Base-by-base conservation (phyloP, 1,284 basidiomycete species). In the Grifola frondosa region DNA sequence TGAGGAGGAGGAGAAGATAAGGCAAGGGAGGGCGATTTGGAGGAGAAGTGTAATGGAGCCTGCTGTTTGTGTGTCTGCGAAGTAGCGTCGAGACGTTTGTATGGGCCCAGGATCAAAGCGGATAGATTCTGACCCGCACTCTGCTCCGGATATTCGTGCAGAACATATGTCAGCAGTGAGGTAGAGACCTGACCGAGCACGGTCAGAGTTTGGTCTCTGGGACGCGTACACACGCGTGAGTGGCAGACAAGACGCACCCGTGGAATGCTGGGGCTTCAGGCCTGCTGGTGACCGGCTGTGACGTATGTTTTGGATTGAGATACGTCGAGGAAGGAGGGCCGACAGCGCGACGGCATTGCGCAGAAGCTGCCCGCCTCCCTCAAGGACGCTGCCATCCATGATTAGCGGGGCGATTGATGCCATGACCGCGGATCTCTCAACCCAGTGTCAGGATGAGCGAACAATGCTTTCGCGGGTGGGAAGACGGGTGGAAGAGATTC, bases 291-390 rank as follows among this genome's bases (percentile, higher is more conserved):
- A 68, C 40, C 85, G 70, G 22, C 69, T 70, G 29, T 63, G 64
- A 24, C 86, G 75, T 20, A 88, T 78, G 16, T 83, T 81, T 23
- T 73, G 59, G 40, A 88, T 78, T 0, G 66, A 64, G 15, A 88
- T 66, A 2, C 80, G 77, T 46, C 73, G 79, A 13, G 63, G 64
- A 17, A 85, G 67, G 13, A 88, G 64, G 5, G 78, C 74, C 23
- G 85, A 75, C 25, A 87, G 66, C 2, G 81, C 69, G 30, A 84
- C 69, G 0, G 80, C 65, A 55, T 85, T 86, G 34, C 85, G 77
- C 15, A 88, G 64, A 25, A 88, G 75, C 53, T 88, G 85, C 0
- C 84, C 85, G 3, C 85, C 85, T 7, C 86, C 85, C 66, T 76
- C 75, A 25, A 75, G 63, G 26, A 64, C 64, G 43, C 68, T 65